These are phyloP conservation scores for Orbilia ellipsospora DNA, from an alignment of 2,329 filamentous ascomycete genomes.

Conservation along the genomic window DNA sequence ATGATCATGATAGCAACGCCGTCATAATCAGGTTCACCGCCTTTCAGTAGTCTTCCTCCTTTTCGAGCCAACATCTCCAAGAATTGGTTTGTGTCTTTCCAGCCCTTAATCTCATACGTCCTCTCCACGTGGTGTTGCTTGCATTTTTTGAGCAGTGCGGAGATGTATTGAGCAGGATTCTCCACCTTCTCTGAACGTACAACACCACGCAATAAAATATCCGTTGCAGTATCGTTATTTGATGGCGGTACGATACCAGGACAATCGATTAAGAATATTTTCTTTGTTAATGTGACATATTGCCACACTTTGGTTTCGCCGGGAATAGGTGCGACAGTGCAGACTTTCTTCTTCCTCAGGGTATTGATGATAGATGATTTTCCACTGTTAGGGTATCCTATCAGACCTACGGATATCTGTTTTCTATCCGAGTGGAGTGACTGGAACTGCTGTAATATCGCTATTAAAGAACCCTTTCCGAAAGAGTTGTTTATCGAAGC, in stretches of 20 bases:
- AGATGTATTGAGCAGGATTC: conserved; percentile 94
- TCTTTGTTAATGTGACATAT: conserved; percentile 94
- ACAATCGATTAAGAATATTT: conserved; percentile 95
- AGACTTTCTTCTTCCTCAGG: conserved; percentile 90
- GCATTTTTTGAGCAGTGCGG: conserved; percentile 80
- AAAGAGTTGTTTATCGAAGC: conserved; percentile 95
- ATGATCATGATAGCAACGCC: conserved; percentile 96
- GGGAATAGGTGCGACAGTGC: conserved; percentile 91
- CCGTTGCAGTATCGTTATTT: conserved; percentile 81
- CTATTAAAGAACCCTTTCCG: conserved; percentile 93
- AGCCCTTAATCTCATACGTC: conserved; percentile 88
- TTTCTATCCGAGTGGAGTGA: conserved; percentile 88
- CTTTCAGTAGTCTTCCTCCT: conserved; percentile 83
- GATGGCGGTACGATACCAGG: conserved; percentile 95
- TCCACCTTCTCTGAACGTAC: conserved; percentile 96
- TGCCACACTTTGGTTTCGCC: conserved; percentile 99
- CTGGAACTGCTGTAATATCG: conserved; percentile 91
- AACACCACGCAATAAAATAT: conserved; percentile 88
- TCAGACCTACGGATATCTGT: conserved; percentile 91
- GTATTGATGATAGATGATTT: conserved; percentile 99
- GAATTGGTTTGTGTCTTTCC: conserved; percentile 81
- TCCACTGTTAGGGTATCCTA: conserved; percentile 91
- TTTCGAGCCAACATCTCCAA: conserved; percentile 88
- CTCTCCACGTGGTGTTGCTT: conserved; percentile 89
- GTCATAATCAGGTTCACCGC: conserved; percentile 93